Percentiles rank a stretch among this genome's conserved stretches.
Evolutionary conservation across 768 basidiomycete species (phyloP).

Genomic region (Macrolepiota albuminosa): DNA sequence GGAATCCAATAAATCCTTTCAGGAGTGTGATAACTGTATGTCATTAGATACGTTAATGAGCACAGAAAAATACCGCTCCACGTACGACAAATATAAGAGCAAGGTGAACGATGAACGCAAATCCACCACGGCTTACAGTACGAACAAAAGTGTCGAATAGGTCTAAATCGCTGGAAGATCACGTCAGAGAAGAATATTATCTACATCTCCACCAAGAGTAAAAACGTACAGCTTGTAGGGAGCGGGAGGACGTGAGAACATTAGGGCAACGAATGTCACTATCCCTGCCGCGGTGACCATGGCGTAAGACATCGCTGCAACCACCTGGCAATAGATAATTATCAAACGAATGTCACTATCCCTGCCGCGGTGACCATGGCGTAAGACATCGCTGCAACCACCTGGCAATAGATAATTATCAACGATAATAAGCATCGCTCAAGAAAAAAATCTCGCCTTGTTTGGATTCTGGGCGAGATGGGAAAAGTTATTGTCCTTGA

Average conservation of each 20-base stretch:
- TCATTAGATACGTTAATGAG: neutral
- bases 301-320: constrained; percentile 7
- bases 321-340: neutral
- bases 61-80: neutral
- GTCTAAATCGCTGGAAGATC: constrained; percentile 2
- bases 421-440: neutral
- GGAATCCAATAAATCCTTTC: constrained; percentile 16
- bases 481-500: constrained; percentile 6
- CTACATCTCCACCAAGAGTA: too few relatives aligned
- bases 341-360: constrained; percentile 3
- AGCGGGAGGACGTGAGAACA: constrained; percentile 4
- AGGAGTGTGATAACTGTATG: constrained; percentile 9
- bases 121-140: constrained; percentile 13
- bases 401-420: constrained; percentile 1
- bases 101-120: constrained; percentile 8
- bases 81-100: constrained; percentile 13
- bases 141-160: constrained; percentile 12
- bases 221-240: constrained; percentile 9
- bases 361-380: constrained; percentile 10
- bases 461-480: constrained; percentile 8
- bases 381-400: constrained; percentile 4
- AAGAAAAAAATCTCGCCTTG: constrained; percentile 3
- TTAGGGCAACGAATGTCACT: constrained; percentile 1
- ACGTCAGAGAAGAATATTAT: neutral
- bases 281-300: constrained; percentile 10